These are phyloP conservation scores for Glonium stellatum DNA, from an alignment of 495 filamentous ascomycete species.

Conservation along the genomic window DNA sequence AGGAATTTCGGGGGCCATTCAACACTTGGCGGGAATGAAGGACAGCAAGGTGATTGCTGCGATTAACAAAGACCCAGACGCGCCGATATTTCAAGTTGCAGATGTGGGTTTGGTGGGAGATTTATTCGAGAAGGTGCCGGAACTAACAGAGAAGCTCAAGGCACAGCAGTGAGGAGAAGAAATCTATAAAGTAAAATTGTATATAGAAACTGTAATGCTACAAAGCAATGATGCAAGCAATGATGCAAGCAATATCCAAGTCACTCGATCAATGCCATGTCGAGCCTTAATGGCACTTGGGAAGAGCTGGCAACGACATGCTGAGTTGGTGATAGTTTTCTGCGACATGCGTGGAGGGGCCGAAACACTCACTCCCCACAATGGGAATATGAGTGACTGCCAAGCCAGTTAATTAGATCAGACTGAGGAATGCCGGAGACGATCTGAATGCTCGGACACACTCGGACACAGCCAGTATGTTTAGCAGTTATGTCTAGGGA, in stretches of 20 bases:
- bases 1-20: slow-evolving; percentile 93
- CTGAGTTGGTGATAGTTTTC: too few species aligned
- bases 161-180: slow-evolving; percentile 8
- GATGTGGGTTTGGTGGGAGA: slow-evolving; percentile 94
- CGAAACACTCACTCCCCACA: too few species aligned
- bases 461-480: too few species aligned
- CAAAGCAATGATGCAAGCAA: slow-evolving; percentile 1
- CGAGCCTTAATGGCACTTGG: too few species aligned
- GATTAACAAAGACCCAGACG: slow-evolving; percentile 96
- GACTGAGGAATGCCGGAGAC: too few species aligned
- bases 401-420: too few species aligned
- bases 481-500: too few species aligned
- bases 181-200: slow-evolving; percentile 1
- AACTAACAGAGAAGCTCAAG: slow-evolving; percentile 92
- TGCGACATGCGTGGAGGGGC: too few species aligned
- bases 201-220: slow-evolving; percentile 12
- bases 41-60: slow-evolving; percentile 99
- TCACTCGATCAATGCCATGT: too few species aligned
- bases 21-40: slow-evolving; percentile 99
- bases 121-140: slow-evolving; percentile 89
- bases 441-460: too few species aligned
- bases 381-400: too few species aligned
- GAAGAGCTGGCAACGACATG: too few species aligned
- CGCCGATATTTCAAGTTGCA: slow-evolving; percentile 96
- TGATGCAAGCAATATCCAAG: neutral